These are phyloP conservation scores for Colletotrichum melonis DNA, from an alignment of 2,329 filamentous ascomycete species.

Conservation along the genomic window DNA sequence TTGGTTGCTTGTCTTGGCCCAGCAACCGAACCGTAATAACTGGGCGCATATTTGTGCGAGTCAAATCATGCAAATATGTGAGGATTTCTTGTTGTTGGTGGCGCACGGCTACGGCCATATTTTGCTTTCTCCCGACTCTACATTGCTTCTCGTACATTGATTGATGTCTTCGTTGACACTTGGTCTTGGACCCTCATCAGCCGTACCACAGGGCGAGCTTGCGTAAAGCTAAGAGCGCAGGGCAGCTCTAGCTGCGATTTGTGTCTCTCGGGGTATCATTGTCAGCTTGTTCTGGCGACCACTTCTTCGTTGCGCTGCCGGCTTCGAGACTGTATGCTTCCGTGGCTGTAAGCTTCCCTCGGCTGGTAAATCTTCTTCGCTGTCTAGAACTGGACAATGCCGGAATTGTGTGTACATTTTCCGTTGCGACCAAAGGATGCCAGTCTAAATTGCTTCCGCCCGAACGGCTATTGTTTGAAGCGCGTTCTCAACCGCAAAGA, in stretches of 20 bases:
- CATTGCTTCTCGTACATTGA: constrained; percentile 3
- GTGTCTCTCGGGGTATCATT: constrained; percentile 11
- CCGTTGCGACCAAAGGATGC: background rate
- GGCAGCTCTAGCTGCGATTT: constrained; percentile 3
- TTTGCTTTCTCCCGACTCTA: background rate
- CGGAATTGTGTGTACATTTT: background rate
- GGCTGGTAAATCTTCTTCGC: background rate
- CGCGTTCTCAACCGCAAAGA: background rate
- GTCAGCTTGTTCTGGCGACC: background rate
- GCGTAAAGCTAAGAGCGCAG: background rate
- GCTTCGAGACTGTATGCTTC: too few species aligned
- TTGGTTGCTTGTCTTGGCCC: background rate
- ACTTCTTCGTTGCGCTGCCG: background rate
- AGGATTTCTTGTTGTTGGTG: background rate
- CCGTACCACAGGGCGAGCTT: background rate
- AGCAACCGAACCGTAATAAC: background rate
- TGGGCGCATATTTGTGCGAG: background rate
- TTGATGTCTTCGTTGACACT: constrained; percentile 5
- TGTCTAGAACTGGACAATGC: background rate
- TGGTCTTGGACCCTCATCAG: background rate
- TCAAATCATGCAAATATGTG: background rate
- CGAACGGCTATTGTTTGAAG: background rate
- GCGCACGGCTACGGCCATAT: background rate
- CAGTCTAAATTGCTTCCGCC: background rate
- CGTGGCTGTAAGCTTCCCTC: background rate